phyloP scores from a whole-genome alignment of 108 stramenopile genomes.

The Parietichytrium sp. region DNA sequence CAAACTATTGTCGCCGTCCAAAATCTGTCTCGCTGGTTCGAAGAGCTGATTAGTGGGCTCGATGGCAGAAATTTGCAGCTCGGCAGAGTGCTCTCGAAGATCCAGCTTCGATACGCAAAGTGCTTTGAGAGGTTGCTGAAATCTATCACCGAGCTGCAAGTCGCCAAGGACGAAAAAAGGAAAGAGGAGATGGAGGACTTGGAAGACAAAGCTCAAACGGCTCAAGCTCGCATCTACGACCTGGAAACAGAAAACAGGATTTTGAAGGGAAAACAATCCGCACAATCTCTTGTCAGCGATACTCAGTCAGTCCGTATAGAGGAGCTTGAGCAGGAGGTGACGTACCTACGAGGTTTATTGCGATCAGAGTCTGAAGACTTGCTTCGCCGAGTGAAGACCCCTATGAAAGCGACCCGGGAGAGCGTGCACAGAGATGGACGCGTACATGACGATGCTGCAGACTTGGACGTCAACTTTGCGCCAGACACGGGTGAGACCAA shows the following conservation, averaged over 20 bases:
- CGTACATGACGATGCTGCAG: neutral
- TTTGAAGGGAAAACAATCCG: neutral
- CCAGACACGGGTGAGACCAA: neutral
- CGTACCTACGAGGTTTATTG: neutral
- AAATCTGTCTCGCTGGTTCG: neutral
- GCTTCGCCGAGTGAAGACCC: neutral
- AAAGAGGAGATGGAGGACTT: neutral
- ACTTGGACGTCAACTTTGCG: neutral
- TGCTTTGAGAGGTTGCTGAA: neutral
- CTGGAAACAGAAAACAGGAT: slow-evolving; percentile 3
- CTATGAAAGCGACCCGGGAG: too few relatives aligned
- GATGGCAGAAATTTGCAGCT: neutral
- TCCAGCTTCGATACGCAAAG: neutral
- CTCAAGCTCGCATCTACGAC: neutral
- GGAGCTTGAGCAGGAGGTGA: slow-evolving; percentile 7
- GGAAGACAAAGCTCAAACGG: neutral
- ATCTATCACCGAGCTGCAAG: neutral
- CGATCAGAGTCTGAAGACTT: neutral
- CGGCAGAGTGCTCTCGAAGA: neutral
- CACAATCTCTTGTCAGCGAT: neutral
- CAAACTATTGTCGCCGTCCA: too few relatives aligned
- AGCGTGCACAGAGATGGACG: too few relatives aligned
- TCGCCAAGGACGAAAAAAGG: neutral
- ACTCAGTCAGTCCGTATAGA: neutral
- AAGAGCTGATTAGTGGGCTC: neutral